phyloP scores from a whole-genome alignment of 164 flowering plant genomes.

The Piper longum region DNA sequence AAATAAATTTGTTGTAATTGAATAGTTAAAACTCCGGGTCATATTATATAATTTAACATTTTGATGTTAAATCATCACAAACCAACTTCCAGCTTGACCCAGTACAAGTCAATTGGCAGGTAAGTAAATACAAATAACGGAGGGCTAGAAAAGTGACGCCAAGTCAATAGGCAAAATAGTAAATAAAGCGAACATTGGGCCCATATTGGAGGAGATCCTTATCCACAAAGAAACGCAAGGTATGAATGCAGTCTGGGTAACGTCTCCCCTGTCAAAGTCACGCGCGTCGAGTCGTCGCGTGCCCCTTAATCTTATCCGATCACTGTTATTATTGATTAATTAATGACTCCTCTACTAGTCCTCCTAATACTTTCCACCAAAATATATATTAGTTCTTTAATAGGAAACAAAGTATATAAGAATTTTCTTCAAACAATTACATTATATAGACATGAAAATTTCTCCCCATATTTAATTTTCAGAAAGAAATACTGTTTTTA shows the following conservation, averaged over 20 bases:
- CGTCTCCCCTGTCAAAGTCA: conserved; percentile 13
- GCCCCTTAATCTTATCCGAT: not conserved
- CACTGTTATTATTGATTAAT: not conserved
- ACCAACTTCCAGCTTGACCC: no score
- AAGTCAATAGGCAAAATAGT: not conserved
- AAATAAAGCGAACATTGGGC: not conserved
- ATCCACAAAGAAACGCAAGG: conserved; percentile 10
- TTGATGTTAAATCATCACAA: no score
- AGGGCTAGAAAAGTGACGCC: not conserved
- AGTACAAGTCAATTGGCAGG: no score
- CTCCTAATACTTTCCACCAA: not conserved
- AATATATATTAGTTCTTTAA: no score
- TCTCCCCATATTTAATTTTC: not conserved
- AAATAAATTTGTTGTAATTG: no score
- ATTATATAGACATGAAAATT: no score
- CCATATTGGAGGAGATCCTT: not conserved
- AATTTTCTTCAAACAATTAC: not conserved
- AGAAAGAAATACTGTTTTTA: not conserved
- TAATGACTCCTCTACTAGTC: not conserved
- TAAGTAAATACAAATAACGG: not conserved
- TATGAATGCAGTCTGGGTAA: conserved; percentile 9
- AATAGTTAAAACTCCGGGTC: no score
- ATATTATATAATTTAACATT: no score
- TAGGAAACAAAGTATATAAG: not conserved
- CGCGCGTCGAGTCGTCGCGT: conserved; percentile 9